Base-by-base conservation (phyloP, 75 land plant species). In the Cupressus sempervirens region DNA sequence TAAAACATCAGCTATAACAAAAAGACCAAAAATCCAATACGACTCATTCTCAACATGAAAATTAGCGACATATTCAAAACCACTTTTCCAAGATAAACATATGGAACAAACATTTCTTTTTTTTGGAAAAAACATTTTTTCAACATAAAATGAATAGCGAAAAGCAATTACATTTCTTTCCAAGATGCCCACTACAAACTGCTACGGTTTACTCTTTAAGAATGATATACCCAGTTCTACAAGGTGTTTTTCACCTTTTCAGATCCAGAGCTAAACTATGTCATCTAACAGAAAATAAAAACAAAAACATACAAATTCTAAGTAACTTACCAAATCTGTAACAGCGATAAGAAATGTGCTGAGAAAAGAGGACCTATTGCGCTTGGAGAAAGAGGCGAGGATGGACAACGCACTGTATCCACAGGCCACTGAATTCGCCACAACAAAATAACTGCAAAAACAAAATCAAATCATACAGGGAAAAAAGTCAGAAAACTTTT, bases 371-470 rank as follows among this genome's bases (percentile, higher is more conserved):
- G 85, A 67, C 56, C n/a, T 46, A 18, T 5, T 13, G 6, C 65
- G 6, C 52, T 41, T 46, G 7, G 36, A 9, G 10, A 87, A 45
- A 32, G 87, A 84, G 29, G 91, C 65, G 35, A 92, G 81, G 23
- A 90, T 83, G 18, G 84, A 80, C 3, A 92, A 35, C 35, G 90
- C 81, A 13, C 80, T 72, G 83, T 91, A 91, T 14, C 5, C 88
- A 43, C 86, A 73, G 4, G 58, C 94, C 32, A 91, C 83, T 26
- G 88, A 84, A 67, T 92, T 89, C 20, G 73, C 90, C 10, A 89
- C 76, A 48, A 89, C 89, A 53, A 91, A 92, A 53, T 85, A 91
- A 86, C 94, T 92, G 80, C 79, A 82, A 53, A 68, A 12, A 30
- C 73, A 74, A 13, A 43, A 65, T 6, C 0, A 43, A 43, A 43